Base-by-base conservation (phyloP, 2,329 filamentous ascomycete genomes). In the Pseudophaeomoniella oleicola region DNA sequence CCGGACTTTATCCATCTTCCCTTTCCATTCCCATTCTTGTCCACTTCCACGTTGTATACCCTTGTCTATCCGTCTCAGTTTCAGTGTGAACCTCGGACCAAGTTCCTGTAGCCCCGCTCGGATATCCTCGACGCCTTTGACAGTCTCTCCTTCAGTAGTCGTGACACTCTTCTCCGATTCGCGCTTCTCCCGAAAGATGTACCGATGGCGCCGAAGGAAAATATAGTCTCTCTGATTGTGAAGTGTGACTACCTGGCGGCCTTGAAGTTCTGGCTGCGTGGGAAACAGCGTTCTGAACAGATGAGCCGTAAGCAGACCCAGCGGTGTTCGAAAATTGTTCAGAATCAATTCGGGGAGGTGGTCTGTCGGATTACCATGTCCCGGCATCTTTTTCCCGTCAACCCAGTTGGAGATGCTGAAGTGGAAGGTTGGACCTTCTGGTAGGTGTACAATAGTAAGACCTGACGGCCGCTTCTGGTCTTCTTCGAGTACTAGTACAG, bases 161-260 rank as follows among this genome's bases (percentile, higher is more conserved):
- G 83, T 71, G 1, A 94, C 82, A 38, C 76, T 79, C 65, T 94
- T 94, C 62, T 96, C 90, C 0, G 79, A 86, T 38, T 75, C 68
- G 9, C 80, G 70, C 64, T 90, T 93, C 41, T 96, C 85, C 11
- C 90, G 73, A 63, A 98, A 94, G 2, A 93, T 72, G 52, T 98
- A 98, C 33, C 90, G 71, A 58, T 96, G 87, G 27, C 87, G 69
- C 4, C 90, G 71, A 36, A 96, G 71, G 56, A 98, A 98, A 48
- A 96, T 90, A 58, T 88, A 96, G 58, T 96, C 88, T 44, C 88
- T 79, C 64, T 94, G 87, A 49, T 94, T 94, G 59, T 94, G 86
- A 36, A 94, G 62, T 1, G 88, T 94, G 5, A 94, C 76, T 1
- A 94, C 87, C 52, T 94, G 87, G 16, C 88, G 69, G 3, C 88